Conservation (phyloP, 2,329 filamentous ascomycete species). For the Acarospora socialis region DNA sequence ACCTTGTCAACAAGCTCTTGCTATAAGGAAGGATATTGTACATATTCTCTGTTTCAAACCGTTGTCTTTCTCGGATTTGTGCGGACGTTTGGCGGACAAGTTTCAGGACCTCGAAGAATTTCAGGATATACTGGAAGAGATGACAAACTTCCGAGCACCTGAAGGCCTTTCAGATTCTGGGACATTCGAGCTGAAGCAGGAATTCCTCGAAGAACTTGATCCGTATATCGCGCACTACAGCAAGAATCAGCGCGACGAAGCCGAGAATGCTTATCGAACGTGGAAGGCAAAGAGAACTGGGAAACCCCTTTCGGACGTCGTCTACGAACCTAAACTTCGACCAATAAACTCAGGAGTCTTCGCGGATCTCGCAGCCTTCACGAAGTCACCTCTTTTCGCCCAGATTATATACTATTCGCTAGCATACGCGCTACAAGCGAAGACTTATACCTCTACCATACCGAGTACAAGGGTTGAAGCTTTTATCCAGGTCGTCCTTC, state of each 20-base stretch:
- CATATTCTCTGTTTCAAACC: conserved; percentile 96
- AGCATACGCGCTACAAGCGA: conserved; percentile 60
- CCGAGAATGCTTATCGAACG: conserved; percentile 75
- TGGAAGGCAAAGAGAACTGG: conserved; percentile 80
- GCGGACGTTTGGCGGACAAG: conserved; percentile 71
- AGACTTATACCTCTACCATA: conserved; percentile 50
- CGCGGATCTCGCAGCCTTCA: conserved; percentile 61
- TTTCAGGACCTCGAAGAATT: conserved; percentile 83
- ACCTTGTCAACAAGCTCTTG: conserved; percentile 48
- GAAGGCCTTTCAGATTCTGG: conserved; percentile 88
- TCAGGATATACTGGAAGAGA: conserved; percentile 66
- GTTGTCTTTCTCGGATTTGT: conserved; percentile 85
- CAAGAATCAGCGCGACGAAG: conserved; percentile 93
- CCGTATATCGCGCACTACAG: conserved; percentile 94
- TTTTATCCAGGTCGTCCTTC: conserved; percentile 80
- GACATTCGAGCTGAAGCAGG: conserved; percentile 79
- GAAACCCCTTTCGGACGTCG: conserved; percentile 65
- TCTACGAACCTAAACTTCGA: conserved; percentile 76
- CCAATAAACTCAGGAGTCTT: conserved; percentile 68
- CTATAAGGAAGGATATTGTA: conserved; percentile 76
- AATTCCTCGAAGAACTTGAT: conserved; percentile 78
- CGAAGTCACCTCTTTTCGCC: conserved; percentile 68
- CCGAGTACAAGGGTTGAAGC: conserved; percentile 75
- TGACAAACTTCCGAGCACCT: conserved; percentile 77
- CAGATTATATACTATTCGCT: conserved; percentile 84